Evolutionary conservation across 148 eudicot genomes (phyloP).

Genomic region (Cornus florida): DNA sequence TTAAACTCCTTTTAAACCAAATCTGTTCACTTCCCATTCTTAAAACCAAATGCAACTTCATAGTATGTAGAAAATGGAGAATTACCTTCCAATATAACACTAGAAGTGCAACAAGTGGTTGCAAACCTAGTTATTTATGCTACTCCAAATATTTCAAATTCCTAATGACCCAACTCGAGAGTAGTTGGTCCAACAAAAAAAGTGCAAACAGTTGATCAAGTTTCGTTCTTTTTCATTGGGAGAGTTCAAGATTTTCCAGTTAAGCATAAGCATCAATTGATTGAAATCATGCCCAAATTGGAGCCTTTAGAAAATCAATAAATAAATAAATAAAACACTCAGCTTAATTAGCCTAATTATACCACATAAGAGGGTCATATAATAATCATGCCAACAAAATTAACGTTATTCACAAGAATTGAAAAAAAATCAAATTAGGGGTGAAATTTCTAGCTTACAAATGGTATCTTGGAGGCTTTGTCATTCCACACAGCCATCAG

Average conservation of each 20-base stretch:
- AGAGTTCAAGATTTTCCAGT: not conserved
- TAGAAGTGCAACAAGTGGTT: not conserved
- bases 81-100: not conserved
- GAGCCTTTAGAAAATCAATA: too few species aligned
- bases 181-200: not conserved
- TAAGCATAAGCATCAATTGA: not conserved
- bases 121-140: not conserved
- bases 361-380: not conserved
- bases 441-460: constrained; percentile 45
- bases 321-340: not conserved
- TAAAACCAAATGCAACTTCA: too few species aligned
- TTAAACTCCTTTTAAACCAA: too few species aligned
- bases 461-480: constrained; percentile 78
- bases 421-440: not conserved
- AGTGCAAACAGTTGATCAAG: not conserved
- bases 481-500: constrained; percentile 79
- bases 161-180: not conserved
- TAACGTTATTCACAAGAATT: not conserved
- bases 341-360: not conserved
- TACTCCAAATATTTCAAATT: not conserved
- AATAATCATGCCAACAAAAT: not conserved
- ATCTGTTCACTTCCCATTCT: too few species aligned
- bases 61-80: too few species aligned
- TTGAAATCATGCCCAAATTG: not conserved
- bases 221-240: not conserved